Base-by-base conservation (phyloP, 164 flowering plant genomes). In the Vitis rupestris region DNA sequence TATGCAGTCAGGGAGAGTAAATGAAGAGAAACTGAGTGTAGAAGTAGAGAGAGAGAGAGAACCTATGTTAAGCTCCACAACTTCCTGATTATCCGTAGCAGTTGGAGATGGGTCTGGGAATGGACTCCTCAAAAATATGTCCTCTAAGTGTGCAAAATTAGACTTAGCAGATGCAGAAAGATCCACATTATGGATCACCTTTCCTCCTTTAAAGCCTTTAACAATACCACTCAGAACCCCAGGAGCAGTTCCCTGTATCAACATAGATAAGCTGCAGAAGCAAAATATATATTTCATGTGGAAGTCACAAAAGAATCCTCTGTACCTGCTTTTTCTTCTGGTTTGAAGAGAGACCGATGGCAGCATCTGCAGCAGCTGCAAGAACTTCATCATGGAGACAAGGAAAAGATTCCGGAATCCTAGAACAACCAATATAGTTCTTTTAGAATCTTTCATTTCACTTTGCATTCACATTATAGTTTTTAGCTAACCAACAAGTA, bases 341-440 rank as follows among this genome's bases (percentile, higher is more conserved):
- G 72, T 76, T 73, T 17, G 77, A 61, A 11, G 90, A 83, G 69
- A 75, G 37, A 72, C 66, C 78, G 29, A 86, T 70, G 71, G 93
- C 95, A 76, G 86, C 88, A 59, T 78, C 84, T 44, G 94, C 92
- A 67, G 98, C 98, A 82, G 96, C 97, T 63, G 92, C 96, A 75
- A 94, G 87, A 70, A 90, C 93, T 79, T 89, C 80, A 80, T 94
- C 98, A 81, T 91, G 93, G 75, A 91, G 91, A 75, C 79, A 81
- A 63, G 98, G 97, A 70, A 88, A 79, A 49, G 88, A 81, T 59
- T 90, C 91, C 13, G 86, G 88, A 64, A 76, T 83, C 85, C 98
- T 94, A 70, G 27, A 63, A 59, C 27, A 37, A 65, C 23, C 10
- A 71, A 59, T 9, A 19, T 29, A 71, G 8, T 63, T 68, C 27